Base-by-base conservation (phyloP, 257 asterid genomes). In the Paulownia fortunei region DNA sequence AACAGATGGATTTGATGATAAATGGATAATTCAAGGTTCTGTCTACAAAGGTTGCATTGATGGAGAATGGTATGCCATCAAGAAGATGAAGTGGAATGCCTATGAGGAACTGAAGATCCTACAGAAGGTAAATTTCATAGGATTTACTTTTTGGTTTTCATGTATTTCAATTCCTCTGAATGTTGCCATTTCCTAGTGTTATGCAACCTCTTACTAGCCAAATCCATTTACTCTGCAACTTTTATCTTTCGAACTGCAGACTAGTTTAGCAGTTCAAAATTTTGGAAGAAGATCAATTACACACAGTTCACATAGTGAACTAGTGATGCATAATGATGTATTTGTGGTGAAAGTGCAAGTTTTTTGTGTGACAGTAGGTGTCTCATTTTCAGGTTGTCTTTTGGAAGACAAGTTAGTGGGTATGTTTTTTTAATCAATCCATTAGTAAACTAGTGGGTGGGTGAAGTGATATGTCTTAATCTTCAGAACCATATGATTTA, bases 11-110 rank as follows among this genome's bases (percentile, higher is more conserved):
- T 96, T 96, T 78, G 91, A 87, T 76, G 95, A 90, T 10, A 80
- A 59, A 10, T 85, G 88, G 34, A 58, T 86, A 56, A 92, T 93
- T 82, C 88, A 90, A 66, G 99, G 98, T 3, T 93, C 99, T 56
- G 99, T 96, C 8, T 96, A 86, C 69, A 96, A 80, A 84, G 97
- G 93, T 3, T 67, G 71, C 72, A 88, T 96, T 58, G 87, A 85
- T 79, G 97, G 91, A 8, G 97, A 92, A 58, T 46, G 78, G 79
- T 91, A 78, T 85, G 99, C 99, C 11, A 86, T 96, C 88, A 96
- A 96, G 93, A 93, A 93, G 62, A 90, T 96, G 97, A 96, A 93
- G 69, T 96, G 98, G 99, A 96, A 96, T 90, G 99, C 98, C 49
- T 91, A 87, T 63, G 97, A 96, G 75, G 98, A 96, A 77, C 97